These are phyloP conservation scores for Eremochloa ophiuroides DNA, from an alignment of 176 grass and related monocot genomes.

Conservation along the genomic window DNA sequence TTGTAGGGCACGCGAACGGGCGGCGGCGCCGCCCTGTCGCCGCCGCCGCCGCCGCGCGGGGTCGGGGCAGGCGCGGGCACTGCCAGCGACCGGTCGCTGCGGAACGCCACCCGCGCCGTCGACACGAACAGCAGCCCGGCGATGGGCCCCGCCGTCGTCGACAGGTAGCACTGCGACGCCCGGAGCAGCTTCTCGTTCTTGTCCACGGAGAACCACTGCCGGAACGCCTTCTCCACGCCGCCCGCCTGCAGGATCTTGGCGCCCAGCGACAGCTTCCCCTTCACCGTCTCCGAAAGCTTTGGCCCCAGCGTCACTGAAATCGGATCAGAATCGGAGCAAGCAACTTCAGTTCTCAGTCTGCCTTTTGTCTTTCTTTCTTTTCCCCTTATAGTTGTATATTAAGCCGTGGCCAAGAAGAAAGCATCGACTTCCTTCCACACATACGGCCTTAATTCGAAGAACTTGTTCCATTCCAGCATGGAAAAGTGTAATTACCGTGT, in stretches of 20 bases:
- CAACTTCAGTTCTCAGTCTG: constrained; percentile 16
- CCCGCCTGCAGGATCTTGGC: constrained; percentile 67
- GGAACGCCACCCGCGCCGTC: constrained; percentile 65
- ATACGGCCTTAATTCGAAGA: neutral
- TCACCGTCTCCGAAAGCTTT: constrained; percentile 62
- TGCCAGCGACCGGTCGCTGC: constrained; percentile 57
- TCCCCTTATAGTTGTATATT: too few relatives aligned
- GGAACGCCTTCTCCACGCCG: constrained; percentile 71
- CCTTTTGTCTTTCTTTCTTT: too few relatives aligned
- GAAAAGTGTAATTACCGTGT: constrained; percentile 51
- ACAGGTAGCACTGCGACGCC: constrained; percentile 83
- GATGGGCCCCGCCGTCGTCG: constrained; percentile 74
- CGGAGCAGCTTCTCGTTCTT: constrained; percentile 55
- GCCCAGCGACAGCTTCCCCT: constrained; percentile 65
- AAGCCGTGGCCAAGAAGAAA: constrained; percentile 14
- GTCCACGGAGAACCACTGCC: constrained; percentile 58
- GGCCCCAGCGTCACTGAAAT: constrained; percentile 56
- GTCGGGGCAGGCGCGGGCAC: constrained; percentile 38
- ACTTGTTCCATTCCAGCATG: neutral
- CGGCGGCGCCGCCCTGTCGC: too few relatives aligned
- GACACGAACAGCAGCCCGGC: constrained; percentile 81
- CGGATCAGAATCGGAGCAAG: neutral
- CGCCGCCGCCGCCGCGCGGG: constrained; percentile 30
- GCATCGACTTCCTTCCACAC: neutral
- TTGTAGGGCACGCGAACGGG: constrained; percentile 85